These are phyloP conservation scores for Boletus tomentosulus DNA, from an alignment of 768 basidiomycete genomes.

Conservation along the genomic window DNA sequence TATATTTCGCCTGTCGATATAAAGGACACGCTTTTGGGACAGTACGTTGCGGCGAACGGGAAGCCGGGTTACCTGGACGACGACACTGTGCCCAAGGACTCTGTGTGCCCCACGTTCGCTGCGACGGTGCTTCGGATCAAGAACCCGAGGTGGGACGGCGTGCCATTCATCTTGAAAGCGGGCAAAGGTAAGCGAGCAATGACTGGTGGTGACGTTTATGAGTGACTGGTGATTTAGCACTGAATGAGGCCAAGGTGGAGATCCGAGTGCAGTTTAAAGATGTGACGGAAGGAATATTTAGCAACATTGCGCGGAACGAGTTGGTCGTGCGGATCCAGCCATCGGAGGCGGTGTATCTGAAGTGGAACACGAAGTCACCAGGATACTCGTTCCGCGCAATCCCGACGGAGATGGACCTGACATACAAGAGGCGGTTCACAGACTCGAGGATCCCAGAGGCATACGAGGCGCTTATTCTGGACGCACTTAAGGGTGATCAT, in stretches of 20 bases:
- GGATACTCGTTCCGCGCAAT: conserved; percentile 87
- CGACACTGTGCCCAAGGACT: conserved; percentile 87
- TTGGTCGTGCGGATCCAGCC: conserved; percentile 97
- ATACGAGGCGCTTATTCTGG: conserved; percentile 92
- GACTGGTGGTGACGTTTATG: conserved; percentile 8
- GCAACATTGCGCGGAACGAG: conserved; percentile 93
- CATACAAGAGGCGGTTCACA: conserved; percentile 92
- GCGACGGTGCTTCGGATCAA: conserved; percentile 88
- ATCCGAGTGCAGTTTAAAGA: conserved; percentile 98
- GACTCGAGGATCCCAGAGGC: conserved; percentile 94
- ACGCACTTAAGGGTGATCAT: conserved; percentile 96
- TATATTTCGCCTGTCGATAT: conserved; percentile 78
- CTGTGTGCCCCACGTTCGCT: conserved; percentile 92
- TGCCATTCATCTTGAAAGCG: conserved; percentile 97
- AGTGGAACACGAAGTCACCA: conserved; percentile 93
- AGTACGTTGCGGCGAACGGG: conserved; percentile 83
- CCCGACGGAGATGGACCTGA: conserved; percentile 96
- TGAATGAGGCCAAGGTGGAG: conserved; percentile 99
- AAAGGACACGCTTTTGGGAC: conserved; percentile 84
- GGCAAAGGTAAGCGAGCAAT: conserved; percentile 75
- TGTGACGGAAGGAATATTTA: conserved; percentile 94
- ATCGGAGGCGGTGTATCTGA: conserved; percentile 93
- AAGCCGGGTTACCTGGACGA: conserved; percentile 99
- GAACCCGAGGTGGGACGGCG: conserved; percentile 97
- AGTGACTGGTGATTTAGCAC: conserved; percentile 45